These are phyloP conservation scores for Lachnellula hyalina DNA, from an alignment of 2,329 filamentous ascomycete species.

Conservation along the genomic window DNA sequence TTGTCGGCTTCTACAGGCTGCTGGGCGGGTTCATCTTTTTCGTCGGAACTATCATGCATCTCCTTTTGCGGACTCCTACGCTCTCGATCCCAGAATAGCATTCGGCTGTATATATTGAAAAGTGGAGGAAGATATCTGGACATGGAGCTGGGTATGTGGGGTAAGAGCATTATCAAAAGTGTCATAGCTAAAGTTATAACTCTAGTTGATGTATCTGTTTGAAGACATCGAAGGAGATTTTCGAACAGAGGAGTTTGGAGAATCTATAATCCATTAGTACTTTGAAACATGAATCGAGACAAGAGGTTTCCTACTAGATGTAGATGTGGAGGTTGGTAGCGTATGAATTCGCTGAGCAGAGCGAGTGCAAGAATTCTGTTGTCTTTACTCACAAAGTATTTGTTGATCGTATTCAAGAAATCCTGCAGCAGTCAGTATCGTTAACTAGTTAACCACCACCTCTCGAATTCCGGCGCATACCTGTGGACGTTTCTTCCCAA, in stretches of 20 bases:
- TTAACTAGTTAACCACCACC: too few relatives aligned
- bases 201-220: constrained; percentile 71
- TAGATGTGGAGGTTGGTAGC: constrained; percentile 72
- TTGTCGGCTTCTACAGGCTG: constrained; percentile 31
- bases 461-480: constrained; percentile 27
- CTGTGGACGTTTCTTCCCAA: constrained; percentile 64
- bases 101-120: constrained; percentile 75
- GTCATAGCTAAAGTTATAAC: constrained; percentile 72
- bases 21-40: constrained; percentile 33
- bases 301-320: constrained; percentile 41
- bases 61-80: constrained; percentile 15
- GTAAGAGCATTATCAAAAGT: constrained; percentile 73
- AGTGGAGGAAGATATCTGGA: constrained; percentile 64
- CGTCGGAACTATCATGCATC: constrained; percentile 9
- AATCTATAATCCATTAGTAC: constrained; percentile 34
- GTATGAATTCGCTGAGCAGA: constrained; percentile 67
- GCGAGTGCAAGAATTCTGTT: constrained; percentile 60
- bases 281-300: background rate
- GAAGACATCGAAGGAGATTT: constrained; percentile 67
- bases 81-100: constrained; percentile 68
- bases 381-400: constrained; percentile 58
- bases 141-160: constrained; percentile 71
- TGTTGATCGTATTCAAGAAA: constrained; percentile 61
- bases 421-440: constrained; percentile 40
- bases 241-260: constrained; percentile 67